Base-by-base conservation (phyloP, 805 yeast genomes). In the Soucietia sequanensis region DNA sequence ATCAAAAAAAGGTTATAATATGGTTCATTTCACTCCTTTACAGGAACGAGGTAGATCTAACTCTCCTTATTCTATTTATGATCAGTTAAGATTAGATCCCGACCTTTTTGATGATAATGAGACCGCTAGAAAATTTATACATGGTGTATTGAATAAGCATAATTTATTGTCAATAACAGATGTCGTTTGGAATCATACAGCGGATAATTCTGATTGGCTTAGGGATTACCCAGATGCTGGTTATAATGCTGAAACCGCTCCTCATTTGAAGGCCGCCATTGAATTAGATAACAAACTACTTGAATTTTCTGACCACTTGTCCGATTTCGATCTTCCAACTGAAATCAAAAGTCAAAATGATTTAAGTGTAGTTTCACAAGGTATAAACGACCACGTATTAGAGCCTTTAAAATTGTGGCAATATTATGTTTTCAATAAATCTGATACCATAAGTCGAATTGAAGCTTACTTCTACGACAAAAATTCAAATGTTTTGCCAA, bases 1-100 rank as follows among this genome's bases (percentile, higher is more conserved):
- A 29, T 62, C 81, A 11, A 55, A 62, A 6, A 93, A 93, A 59
- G 90, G 93, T 14, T 91, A 91, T 66, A 93, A 93, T 59, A 87
- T 91, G 96, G 69, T 93, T 28, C 99, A 91, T 65, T 91, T 91
- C 58, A 90, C 97, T 5, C 99, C 99, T 0, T 68, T 91, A 47
- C 96, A 91, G 60, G 65, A 80, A 43, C 72, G 98, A 37, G 99
- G 99, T 22, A 83, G 73, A 42, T 85, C 96, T 1, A 76, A 90
- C 57, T 90, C 97, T 5, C 99, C 99, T 0, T 91, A 90, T 55
- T 86, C 96, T 3, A 87, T 91, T 35, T 81, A 65, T 48, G 96
- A 91, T 56, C 98, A 93, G 60, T 71, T 88, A 41, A 58, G 52
- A 17, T 90, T 84, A 60, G 98, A 91, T 53, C 77, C 83, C 0